Base-by-base conservation (phyloP, 2,329 filamentous ascomycete genomes). In the Elsinoe necatrix region DNA sequence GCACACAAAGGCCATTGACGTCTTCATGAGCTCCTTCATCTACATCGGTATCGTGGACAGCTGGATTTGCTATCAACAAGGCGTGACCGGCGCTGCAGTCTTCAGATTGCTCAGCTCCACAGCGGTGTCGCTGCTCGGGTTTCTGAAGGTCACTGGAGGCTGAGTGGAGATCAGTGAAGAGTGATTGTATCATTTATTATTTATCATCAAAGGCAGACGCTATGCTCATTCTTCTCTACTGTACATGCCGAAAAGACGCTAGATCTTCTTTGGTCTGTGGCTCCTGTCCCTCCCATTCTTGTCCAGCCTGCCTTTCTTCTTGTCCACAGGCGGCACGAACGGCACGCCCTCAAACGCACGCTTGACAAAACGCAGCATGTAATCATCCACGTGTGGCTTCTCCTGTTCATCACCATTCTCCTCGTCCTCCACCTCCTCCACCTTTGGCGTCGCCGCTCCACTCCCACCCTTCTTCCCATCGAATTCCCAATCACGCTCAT, bases 401-500 rank as follows among this genome's bases (percentile, higher is more conserved):
- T 73, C 72, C 25, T 75, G 74, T 16, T 69, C 69, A 5, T 70
- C 72, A 39, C 72, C 70, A 4, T 62, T 62, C 14, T 62, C 63
- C 65, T 60, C 59, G 11, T 9, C 61, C 62, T 18, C 64, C 65
- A 45, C 9, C 11, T 37, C 29, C 23, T 56, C 39, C 16, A 57
- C 60, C 8, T 52, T 37, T n/a, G 54, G 55, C n/a, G 50, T 25
- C 8, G 51, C 57, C 34, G 48, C 31, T n/a, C 61, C 60, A 20
- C 37, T 47, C 7, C 12, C 42, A 14, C 11, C 23, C 39, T 41
- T 56, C 43, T 43, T 50, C 21, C 91, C 87, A 25, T 58, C 64
- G 56, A 95, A 95, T 65, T 95, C 90, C 3, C 95, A 95, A 66
- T 95, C 90, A 3, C 83, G 87, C 45, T 91, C 89, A 63, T 95